Evolutionary conservation across 148 eudicot genomes (phyloP).

Genomic region (Camellia sinensis): DNA sequence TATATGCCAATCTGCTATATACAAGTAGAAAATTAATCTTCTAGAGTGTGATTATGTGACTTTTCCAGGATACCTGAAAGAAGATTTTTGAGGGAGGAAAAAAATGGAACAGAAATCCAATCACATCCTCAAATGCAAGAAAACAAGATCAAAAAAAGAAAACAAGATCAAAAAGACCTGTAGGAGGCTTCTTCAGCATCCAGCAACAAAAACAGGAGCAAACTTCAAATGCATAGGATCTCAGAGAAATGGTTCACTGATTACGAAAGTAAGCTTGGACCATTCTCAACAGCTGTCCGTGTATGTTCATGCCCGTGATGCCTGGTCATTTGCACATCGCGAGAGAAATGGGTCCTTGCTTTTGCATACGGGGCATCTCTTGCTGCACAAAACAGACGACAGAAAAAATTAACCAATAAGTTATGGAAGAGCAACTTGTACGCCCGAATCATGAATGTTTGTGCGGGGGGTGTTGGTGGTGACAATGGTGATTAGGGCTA

Average conservation of each 20-base stretch:
- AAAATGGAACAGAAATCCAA: background rate
- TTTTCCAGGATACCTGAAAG: background rate
- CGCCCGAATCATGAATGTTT: background rate
- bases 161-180: background rate
- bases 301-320: conserved; percentile 48
- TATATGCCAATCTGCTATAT: background rate
- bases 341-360: conserved; percentile 71
- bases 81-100: background rate
- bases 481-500: background rate
- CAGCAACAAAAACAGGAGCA: conserved; percentile 20
- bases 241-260: background rate
- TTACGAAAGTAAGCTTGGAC: conserved; percentile 69
- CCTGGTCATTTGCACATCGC: conserved; percentile 78
- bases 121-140: background rate
- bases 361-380: conserved; percentile 98
- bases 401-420: background rate
- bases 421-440: background rate
- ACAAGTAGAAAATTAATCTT: background rate
- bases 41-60: background rate
- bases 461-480: background rate
- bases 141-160: background rate
- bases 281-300: conserved; percentile 88
- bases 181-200: background rate
- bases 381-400: conserved; percentile 40
- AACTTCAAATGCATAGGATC: conserved; percentile 8